These are phyloP conservation scores for Fusarium austroafricanum DNA, from an alignment of 2,329 filamentous ascomycete species.

Conservation along the genomic window DNA sequence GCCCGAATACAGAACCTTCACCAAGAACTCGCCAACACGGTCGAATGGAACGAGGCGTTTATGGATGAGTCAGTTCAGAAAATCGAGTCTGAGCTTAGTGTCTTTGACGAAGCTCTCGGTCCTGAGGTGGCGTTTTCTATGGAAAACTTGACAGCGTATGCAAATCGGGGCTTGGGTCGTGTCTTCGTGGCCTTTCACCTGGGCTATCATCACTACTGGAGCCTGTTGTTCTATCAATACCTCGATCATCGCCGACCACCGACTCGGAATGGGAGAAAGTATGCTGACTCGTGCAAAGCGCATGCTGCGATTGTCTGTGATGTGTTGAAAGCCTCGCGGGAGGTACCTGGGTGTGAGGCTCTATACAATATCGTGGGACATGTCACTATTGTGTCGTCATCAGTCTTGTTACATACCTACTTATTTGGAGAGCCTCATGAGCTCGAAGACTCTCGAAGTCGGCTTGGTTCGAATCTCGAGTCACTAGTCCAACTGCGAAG, in stretches of 20 bases:
- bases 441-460: conserved; percentile 38
- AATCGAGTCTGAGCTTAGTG: conserved; percentile 37
- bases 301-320: conserved; percentile 49
- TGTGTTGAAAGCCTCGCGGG: conserved; percentile 44
- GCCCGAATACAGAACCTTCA: conserved; percentile 50
- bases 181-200: conserved; percentile 52
- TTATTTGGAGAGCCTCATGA: conserved; percentile 50
- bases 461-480: conserved; percentile 50
- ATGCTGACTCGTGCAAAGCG: conserved; percentile 47
- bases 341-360: conserved; percentile 42
- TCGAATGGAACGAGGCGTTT: conserved; percentile 46
- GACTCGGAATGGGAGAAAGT: conserved; percentile 46
- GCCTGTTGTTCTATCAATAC: conserved; percentile 51
- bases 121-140: conserved; percentile 36
- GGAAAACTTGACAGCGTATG: conserved; percentile 45
- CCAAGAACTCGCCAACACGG: conserved; percentile 43
- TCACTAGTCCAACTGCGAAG: conserved; percentile 47
- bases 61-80: conserved; percentile 40
- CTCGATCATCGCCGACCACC: conserved; percentile 48
- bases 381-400: conserved; percentile 52
- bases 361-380: conserved; percentile 52
- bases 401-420: conserved; percentile 50
- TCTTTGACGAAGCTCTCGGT: conserved; percentile 42
- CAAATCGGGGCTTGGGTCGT: conserved; percentile 45
- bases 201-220: conserved; percentile 51